phyloP scores from a whole-genome alignment of 352 stramenopile genomes.

The Phytophthora niederhauseri region DNA sequence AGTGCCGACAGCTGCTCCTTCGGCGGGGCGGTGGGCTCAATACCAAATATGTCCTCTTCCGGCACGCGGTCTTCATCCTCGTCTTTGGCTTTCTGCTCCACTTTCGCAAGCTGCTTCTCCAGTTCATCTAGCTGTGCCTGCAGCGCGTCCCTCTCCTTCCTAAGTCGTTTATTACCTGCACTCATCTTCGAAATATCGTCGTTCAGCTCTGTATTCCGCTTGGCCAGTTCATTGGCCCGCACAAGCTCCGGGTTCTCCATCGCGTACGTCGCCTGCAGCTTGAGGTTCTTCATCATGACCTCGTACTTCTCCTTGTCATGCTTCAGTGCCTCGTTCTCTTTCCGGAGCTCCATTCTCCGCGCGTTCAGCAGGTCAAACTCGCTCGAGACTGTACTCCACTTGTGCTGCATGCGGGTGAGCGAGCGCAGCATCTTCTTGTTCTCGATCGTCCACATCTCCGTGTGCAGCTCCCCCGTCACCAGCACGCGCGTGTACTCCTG shows the following conservation, averaged over 20 bases:
- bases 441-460: conserved; percentile 87
- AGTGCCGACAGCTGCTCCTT: conserved; percentile 62
- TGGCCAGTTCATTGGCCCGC: conserved; percentile 73
- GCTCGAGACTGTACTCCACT: conserved; percentile 73
- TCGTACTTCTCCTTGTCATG: conserved; percentile 77
- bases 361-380: conserved; percentile 76
- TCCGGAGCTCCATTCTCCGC: conserved; percentile 61
- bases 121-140: conserved; percentile 74
- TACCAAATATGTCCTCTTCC: conserved; percentile 80
- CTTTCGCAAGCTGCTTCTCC: conserved; percentile 67
- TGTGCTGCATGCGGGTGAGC: conserved; percentile 57
- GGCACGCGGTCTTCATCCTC: conserved; percentile 65
- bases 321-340: conserved; percentile 76
- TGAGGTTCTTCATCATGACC: conserved; percentile 85
- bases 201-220: conserved; percentile 75
- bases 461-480: conserved; percentile 82
- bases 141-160: conserved; percentile 77
- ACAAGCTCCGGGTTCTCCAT: conserved; percentile 86
- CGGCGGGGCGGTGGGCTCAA: conserved; percentile 65
- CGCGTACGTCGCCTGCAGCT: conserved; percentile 67
- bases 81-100: conserved; percentile 49
- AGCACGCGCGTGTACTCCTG: conserved; percentile 81
- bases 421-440: conserved; percentile 80
- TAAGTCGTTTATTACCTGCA: conserved; percentile 81
- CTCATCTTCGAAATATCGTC: conserved; percentile 89